Percentiles rank a stretch among this genome's conserved stretches.
Conservation (phyloP, 73 alveolate species). For the Tetrahymena malaccensis region DNA sequence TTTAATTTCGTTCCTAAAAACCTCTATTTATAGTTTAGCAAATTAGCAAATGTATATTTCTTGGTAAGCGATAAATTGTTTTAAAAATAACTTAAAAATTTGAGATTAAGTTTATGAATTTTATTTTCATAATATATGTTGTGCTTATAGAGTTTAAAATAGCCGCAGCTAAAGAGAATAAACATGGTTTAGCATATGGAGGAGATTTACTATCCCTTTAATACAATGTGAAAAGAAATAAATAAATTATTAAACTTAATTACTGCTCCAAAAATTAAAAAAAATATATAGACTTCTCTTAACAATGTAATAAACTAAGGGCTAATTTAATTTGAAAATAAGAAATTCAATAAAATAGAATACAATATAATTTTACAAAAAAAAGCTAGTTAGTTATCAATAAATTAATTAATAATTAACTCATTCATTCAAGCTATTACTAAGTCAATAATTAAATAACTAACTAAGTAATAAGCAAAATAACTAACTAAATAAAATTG, state of each 20-base stretch:
- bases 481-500: too few species aligned
- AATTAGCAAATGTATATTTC: slow-evolving; percentile 85
- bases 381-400: background rate
- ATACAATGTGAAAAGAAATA: background rate
- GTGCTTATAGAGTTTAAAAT: background rate
- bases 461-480: too few species aligned
- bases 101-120: background rate
- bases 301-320: background rate
- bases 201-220: background rate
- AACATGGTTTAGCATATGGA: too few species aligned
- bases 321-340: background rate
- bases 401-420: too few species aligned
- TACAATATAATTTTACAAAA: background rate
- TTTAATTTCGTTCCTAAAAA: slow-evolving; percentile 67
- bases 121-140: too few species aligned
- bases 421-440: background rate
- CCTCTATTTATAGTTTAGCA: slow-evolving; percentile 71
- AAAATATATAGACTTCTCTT: background rate
- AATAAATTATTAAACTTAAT: background rate
- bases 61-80: slow-evolving; percentile 29
- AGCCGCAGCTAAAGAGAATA: background rate
- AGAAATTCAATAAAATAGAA: background rate
- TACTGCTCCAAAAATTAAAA: background rate
- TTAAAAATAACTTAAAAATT: background rate
- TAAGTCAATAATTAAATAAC: too few species aligned